phyloP scores from a whole-genome alignment of 2,329 filamentous ascomycete species.

The Diaporthe helianthi region DNA sequence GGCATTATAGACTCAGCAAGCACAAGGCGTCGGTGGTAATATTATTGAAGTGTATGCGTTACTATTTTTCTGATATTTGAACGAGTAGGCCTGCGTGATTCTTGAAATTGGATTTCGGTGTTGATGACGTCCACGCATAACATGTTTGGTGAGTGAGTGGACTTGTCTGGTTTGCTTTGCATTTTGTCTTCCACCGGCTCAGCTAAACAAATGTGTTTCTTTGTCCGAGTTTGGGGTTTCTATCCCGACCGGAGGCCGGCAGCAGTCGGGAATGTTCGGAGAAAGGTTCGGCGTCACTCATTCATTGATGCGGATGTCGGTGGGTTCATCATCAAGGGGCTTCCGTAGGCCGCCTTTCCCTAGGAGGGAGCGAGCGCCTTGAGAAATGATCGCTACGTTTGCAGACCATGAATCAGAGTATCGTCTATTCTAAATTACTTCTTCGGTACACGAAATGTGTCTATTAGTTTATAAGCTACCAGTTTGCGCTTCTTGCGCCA shows the following conservation, averaged over 20 bases:
- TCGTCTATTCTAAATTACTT: neutral
- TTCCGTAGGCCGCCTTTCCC: neutral
- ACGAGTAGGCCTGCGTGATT: neutral
- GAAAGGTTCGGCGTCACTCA: too few species aligned
- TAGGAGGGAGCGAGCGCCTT: neutral
- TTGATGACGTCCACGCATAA: neutral
- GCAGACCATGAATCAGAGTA: neutral
- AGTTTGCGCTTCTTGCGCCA: neutral
- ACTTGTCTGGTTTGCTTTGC: too few species aligned
- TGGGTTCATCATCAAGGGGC: too few species aligned
- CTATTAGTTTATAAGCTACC: neutral
- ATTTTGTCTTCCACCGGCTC: too few species aligned
- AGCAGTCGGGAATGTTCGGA: too few species aligned
- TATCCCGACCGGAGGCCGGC: too few species aligned
- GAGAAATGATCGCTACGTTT: neutral
- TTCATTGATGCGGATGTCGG: too few species aligned
- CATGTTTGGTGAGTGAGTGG: neutral
- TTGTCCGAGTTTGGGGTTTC: too few species aligned
- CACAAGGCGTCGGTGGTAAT: neutral
- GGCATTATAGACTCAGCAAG: conserved; percentile 20
- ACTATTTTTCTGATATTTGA: neutral
- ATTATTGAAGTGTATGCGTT: neutral
- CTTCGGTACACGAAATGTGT: neutral
- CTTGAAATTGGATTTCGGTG: neutral
- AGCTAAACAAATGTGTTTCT: too few species aligned